Conservation (phyloP, 768 basidiomycete genomes). For the Podaxis sp. region DNA sequence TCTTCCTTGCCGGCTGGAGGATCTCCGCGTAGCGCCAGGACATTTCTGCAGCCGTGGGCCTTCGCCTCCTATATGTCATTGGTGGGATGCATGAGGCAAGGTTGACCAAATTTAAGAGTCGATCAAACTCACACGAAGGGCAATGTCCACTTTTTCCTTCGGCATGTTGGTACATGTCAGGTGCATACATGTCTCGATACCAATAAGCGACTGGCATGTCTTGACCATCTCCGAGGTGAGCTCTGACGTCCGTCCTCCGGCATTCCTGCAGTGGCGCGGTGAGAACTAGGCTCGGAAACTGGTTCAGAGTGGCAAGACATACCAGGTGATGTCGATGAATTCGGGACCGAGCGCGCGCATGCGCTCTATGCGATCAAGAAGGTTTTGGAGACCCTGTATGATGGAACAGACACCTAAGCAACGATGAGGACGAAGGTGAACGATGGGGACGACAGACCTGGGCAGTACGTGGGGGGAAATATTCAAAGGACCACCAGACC, state of each 20-base stretch:
- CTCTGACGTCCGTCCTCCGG: conserved; percentile 93
- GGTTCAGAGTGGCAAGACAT: conserved; percentile 15
- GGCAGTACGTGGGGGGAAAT: conserved; percentile 94
- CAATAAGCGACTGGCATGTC: conserved; percentile 89
- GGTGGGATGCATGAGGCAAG: conserved; percentile 4
- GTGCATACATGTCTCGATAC: conserved; percentile 98
- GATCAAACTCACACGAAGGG: conserved; percentile 64
- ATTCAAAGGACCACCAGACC: conserved; percentile 98
- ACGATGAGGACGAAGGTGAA: not conserved
- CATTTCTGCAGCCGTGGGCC: conserved; percentile 83
- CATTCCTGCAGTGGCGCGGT: conserved; percentile 64
- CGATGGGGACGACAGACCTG: conserved; percentile 54
- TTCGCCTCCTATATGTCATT: conserved; percentile 72
- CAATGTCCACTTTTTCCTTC: conserved; percentile 90
- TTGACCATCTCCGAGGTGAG: conserved; percentile 92
- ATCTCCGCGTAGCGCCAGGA: conserved; percentile 91
- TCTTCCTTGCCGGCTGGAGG: conserved; percentile 85
- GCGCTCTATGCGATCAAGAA: conserved; percentile 97
- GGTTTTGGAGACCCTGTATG: conserved; percentile 84
- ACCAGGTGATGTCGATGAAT: conserved; percentile 98
- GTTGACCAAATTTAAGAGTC: conserved; percentile 1
- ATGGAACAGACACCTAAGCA: conserved; percentile 2
- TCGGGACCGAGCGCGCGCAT: conserved; percentile 95
- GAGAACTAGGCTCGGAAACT: not conserved
- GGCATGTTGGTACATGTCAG: conserved; percentile 99